Conservation (phyloP, 2,329 filamentous ascomycete species). For the Aspergillus flavus region DNA sequence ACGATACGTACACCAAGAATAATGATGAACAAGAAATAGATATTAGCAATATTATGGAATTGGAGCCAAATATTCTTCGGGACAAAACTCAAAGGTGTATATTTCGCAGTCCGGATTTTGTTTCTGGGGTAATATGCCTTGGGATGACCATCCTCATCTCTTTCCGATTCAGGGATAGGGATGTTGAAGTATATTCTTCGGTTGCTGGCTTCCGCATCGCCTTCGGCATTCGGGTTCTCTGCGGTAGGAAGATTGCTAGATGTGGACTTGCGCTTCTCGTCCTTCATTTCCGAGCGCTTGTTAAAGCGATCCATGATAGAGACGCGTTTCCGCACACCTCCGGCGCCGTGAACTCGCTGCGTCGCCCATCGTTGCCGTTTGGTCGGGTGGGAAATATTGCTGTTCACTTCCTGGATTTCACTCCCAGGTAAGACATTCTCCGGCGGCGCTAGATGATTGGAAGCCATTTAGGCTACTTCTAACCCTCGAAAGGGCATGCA, state of each 20-base stretch:
- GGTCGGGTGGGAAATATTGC: constrained; percentile 62
- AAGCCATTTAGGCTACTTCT: constrained; percentile 41
- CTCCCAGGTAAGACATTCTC: constrained; percentile 31
- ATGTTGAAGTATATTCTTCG: constrained; percentile 73
- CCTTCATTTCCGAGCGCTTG: constrained; percentile 61
- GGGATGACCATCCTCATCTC: constrained; percentile 80
- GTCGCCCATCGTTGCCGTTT: constrained; percentile 95
- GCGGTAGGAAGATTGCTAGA: constrained; percentile 40
- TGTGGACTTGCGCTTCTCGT: constrained; percentile 67
- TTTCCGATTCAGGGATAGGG: constrained; percentile 71
- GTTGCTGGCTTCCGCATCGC: constrained; percentile 46
- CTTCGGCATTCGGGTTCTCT: constrained; percentile 23
- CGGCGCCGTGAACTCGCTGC: constrained; percentile 77
- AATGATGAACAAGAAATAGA: constrained; percentile 96
- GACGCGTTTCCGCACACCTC: constrained; percentile 75
- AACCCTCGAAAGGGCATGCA: constrained; percentile 33
- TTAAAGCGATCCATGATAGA: constrained; percentile 79
- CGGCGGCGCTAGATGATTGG: constrained; percentile 36
- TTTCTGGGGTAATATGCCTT: constrained; percentile 75
- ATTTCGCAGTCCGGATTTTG: constrained; percentile 97
- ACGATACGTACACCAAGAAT: constrained; percentile 77
- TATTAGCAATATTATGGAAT: constrained; percentile 97
- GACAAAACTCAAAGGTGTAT: constrained; percentile 90
- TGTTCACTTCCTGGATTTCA: constrained; percentile 35
- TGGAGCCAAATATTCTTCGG: constrained; percentile 98